Evolutionary conservation across 192 early-diverging fungal species (phyloP).

Genomic region (Coemansia reversa): DNA sequence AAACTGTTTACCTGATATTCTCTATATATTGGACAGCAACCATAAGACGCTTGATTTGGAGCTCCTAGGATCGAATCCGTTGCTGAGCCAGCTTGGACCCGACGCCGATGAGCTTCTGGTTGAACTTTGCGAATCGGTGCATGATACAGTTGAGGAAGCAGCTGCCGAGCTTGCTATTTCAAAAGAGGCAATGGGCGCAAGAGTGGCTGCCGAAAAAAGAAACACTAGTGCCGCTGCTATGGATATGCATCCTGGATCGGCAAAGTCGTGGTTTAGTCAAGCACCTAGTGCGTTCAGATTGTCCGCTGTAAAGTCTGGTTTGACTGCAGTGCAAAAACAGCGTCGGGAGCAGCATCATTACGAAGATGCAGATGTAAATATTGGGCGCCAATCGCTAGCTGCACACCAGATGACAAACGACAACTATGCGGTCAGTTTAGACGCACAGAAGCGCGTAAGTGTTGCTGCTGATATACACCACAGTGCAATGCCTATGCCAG

Average conservation of each 20-base stretch:
- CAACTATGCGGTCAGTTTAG: neutral
- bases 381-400: neutral
- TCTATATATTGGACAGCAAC: slow-evolving; percentile 35
- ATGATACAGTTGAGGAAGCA: slow-evolving; percentile 25
- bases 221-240: neutral
- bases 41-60: slow-evolving; percentile 31
- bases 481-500: neutral
- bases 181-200: slow-evolving; percentile 1
- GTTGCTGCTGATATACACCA: neutral
- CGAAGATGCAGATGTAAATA: neutral
- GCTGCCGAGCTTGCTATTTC: slow-evolving; percentile 11
- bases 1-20: slow-evolving; percentile 50
- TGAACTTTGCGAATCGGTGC: slow-evolving; percentile 35
- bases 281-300: neutral
- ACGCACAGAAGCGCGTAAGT: neutral
- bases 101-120: slow-evolving; percentile 40
- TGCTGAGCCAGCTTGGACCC: slow-evolving; percentile 28
- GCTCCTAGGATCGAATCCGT: slow-evolving; percentile 44
- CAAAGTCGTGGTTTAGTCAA: slow-evolving; percentile 1
- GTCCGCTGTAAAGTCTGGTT: neutral
- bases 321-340: neutral
- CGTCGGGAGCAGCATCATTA: neutral
- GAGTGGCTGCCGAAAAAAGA: neutral
- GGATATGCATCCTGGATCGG: neutral
- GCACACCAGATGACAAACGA: neutral